phyloP scores from a whole-genome alignment of 169 alveolate species.

The Plasmodium coatneyi region DNA sequence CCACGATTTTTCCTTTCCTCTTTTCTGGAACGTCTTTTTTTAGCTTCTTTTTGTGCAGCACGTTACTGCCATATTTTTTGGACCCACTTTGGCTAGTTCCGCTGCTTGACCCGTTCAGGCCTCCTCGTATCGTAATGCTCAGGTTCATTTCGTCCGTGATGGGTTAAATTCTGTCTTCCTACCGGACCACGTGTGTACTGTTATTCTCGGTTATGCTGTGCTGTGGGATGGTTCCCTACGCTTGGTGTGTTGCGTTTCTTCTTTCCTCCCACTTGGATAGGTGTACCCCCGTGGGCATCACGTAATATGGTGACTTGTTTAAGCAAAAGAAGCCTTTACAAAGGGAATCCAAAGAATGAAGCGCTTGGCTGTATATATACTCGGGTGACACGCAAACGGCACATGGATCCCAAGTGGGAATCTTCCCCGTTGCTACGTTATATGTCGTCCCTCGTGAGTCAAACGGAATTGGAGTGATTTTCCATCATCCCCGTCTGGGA shows the following conservation, averaged over 20 bases:
- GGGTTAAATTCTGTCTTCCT: neutral
- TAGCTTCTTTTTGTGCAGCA: slow-evolving; percentile 4
- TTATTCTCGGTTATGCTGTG: neutral
- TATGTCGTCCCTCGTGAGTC: neutral
- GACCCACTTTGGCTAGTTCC: neutral
- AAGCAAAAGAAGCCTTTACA: neutral
- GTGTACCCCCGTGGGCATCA: neutral
- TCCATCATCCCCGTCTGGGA: neutral
- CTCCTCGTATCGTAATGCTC: slow-evolving; percentile 24
- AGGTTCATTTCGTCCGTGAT: slow-evolving; percentile 20
- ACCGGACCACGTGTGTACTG: neutral
- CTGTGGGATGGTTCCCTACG: neutral
- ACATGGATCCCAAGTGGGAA: neutral
- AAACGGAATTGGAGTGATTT: neutral
- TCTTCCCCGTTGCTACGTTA: neutral
- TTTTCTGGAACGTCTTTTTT: slow-evolving; percentile 28
- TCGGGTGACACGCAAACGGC: neutral
- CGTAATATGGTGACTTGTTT: neutral
- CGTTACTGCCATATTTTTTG: slow-evolving; percentile 3
- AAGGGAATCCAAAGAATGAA: neutral
- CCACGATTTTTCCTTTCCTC: slow-evolving; percentile 27
- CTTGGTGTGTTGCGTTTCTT: neutral
- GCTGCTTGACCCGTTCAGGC: slow-evolving; percentile 17
- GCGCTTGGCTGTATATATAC: neutral
- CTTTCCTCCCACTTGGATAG: neutral